Conservation (phyloP, 331 rosid species). For the Quercus lobata region DNA sequence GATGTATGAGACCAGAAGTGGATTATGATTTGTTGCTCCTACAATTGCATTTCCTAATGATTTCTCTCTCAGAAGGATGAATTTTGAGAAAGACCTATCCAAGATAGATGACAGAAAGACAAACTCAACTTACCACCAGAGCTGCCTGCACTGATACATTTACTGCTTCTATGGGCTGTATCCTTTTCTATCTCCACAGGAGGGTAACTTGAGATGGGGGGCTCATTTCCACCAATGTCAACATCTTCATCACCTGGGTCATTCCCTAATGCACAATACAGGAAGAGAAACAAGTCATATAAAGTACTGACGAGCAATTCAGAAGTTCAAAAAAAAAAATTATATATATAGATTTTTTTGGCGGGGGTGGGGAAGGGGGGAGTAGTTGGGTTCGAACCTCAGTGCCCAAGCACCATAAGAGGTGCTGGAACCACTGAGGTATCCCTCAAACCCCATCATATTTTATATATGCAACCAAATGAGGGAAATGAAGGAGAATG, state of each 20-base stretch:
- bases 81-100: neutral
- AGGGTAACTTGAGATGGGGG: slow-evolving; percentile 72
- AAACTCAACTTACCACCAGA: slow-evolving; percentile 27
- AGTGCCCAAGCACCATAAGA: too few species aligned
- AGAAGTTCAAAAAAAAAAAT: too few species aligned
- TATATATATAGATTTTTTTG: neutral
- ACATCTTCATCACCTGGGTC: slow-evolving; percentile 69
- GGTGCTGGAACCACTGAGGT: too few species aligned
- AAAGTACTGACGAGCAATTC: neutral
- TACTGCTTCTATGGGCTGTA: slow-evolving; percentile 24
- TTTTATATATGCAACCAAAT: slow-evolving; percentile 1
- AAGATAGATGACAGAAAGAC: slow-evolving; percentile 8
- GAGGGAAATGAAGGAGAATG: slow-evolving; percentile 7
- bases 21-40: neutral
- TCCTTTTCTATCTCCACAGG: slow-evolving; percentile 54
- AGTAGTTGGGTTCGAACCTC: too few species aligned
- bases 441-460: too few species aligned
- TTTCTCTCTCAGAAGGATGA: neutral
- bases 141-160: slow-evolving; percentile 38
- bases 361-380: too few species aligned
- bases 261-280: slow-evolving; percentile 44
- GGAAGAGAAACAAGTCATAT: neutral
- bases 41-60: neutral
- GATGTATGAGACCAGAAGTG: neutral
- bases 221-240: slow-evolving; percentile 71